These are phyloP conservation scores for Ploettnerulaceae sp. DNA, from an alignment of 2,329 filamentous ascomycete genomes.

Conservation along the genomic window DNA sequence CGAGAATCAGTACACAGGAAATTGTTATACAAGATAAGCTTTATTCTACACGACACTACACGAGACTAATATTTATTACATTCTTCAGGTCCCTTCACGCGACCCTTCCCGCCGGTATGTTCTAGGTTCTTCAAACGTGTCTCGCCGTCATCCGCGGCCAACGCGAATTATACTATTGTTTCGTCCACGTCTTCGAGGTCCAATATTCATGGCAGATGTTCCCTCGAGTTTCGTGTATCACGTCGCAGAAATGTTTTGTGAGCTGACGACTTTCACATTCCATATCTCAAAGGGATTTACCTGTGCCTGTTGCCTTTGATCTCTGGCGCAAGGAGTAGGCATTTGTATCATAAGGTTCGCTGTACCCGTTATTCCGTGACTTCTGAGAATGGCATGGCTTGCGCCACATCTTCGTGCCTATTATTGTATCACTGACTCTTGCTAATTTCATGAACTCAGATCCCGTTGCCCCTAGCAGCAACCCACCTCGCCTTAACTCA, in stretches of 20 bases:
- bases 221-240: conserved; percentile 4
- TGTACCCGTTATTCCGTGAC: conserved; percentile 23
- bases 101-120: background rate
- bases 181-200: too few relatives aligned
- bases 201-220: background rate
- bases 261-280: conserved; percentile 19
- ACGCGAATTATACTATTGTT: too few relatives aligned
- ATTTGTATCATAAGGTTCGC: conserved; percentile 18
- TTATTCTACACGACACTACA: background rate
- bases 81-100: conserved; percentile 8
- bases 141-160: too few relatives aligned
- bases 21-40: conserved; percentile 16
- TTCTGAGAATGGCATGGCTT: conserved; percentile 26
- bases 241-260: background rate
- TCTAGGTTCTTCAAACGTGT: background rate
- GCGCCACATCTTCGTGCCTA: conserved; percentile 17
- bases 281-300: conserved; percentile 8
- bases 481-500: conserved; percentile 11
- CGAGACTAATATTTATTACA: conserved; percentile 2
- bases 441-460: conserved; percentile 27
- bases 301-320: too few relatives aligned
- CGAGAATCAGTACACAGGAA: conserved; percentile 10
- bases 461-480: conserved; percentile 29
- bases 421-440: conserved; percentile 30
- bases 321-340: conserved; percentile 21